phyloP scores from a whole-genome alignment of 1,139 yeast species.

The Zygosaccharomyces sapae region DNA sequence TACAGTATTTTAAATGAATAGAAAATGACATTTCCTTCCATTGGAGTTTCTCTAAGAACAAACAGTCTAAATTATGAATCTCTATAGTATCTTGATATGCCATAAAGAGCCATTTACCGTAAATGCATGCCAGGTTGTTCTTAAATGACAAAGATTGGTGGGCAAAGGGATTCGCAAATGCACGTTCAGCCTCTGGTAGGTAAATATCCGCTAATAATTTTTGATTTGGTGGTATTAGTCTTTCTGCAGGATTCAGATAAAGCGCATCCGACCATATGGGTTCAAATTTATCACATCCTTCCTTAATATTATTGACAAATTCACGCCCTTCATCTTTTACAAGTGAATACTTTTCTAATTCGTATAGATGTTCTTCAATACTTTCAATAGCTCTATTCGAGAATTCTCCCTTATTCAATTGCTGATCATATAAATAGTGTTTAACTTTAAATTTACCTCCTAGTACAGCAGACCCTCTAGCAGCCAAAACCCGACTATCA shows the following conservation, averaged over 20 bases:
- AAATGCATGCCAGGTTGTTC: slow-evolving; percentile 17
- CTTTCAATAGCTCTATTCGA: slow-evolving; percentile 1
- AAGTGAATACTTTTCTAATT: slow-evolving; percentile 5
- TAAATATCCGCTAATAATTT: slow-evolving; percentile 18
- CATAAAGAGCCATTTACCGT: slow-evolving; percentile 14
- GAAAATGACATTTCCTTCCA: slow-evolving; percentile 6
- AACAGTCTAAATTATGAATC: slow-evolving; percentile 11
- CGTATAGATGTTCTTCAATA: slow-evolving; percentile 4
- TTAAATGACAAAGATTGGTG: slow-evolving; percentile 11
- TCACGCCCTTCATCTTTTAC: background rate
- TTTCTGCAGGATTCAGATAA: slow-evolving; percentile 22
- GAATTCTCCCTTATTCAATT: slow-evolving; percentile 1
- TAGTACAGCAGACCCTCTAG: slow-evolving; percentile 8
- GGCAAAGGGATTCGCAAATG: slow-evolving; percentile 4
- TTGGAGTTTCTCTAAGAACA: slow-evolving; percentile 5
- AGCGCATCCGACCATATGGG: slow-evolving; percentile 25
- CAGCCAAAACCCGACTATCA: slow-evolving; percentile 11
- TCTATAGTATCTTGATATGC: slow-evolving; percentile 13
- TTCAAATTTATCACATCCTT: slow-evolving; percentile 18
- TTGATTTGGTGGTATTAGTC: slow-evolving; percentile 21
- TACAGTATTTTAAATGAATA: slow-evolving; percentile 3
- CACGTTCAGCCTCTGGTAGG: slow-evolving; percentile 6
- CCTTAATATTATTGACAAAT: slow-evolving; percentile 8
- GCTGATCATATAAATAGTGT: slow-evolving; percentile 10
- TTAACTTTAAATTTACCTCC: slow-evolving; percentile 2